phyloP scores from a whole-genome alignment of 2,329 filamentous ascomycete genomes.

The Botryosphaeria dothidea region DNA sequence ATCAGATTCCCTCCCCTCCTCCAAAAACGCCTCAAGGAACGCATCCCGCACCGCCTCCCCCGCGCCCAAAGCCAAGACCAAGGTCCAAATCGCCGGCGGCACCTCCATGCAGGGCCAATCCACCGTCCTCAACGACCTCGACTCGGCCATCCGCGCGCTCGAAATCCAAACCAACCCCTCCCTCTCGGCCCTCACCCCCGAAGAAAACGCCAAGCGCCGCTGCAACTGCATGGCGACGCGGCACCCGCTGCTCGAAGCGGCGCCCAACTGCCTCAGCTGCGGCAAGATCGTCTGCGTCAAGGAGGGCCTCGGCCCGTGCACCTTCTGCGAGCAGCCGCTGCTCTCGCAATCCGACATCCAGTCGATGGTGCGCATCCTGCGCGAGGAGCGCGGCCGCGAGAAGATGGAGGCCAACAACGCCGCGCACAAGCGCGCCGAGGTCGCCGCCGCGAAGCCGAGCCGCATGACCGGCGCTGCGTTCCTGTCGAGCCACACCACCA shows the following conservation, averaged over 20 bases:
- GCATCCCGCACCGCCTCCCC: conserved; percentile 52
- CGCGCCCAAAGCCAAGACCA: conserved; percentile 54
- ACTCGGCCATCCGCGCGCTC: conserved; percentile 80
- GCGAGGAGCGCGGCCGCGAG: conserved; percentile 83
- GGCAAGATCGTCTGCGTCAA: conserved; percentile 95
- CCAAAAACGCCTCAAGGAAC: conserved; percentile 26
- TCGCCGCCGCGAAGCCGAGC: conserved; percentile 51
- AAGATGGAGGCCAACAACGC: conserved; percentile 80
- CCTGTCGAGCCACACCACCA: neutral
- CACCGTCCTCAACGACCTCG: conserved; percentile 66
- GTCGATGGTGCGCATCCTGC: conserved; percentile 79
- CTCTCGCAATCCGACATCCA: conserved; percentile 74
- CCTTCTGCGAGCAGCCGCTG: conserved; percentile 78
- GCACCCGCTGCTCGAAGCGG: conserved; percentile 85
- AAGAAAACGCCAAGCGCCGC: conserved; percentile 60
- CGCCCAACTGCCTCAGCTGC: conserved; percentile 88
- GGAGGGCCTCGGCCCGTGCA: conserved; percentile 91
- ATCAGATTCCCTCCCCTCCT: conserved; percentile 60
- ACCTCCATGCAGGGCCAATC: conserved; percentile 81
- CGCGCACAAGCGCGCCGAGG: conserved; percentile 65
- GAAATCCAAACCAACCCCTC: conserved; percentile 91
- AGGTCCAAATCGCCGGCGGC: conserved; percentile 73
- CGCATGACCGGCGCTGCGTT: conserved; percentile 29
- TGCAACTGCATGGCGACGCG: conserved; percentile 88
- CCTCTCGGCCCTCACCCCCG: conserved; percentile 48